A percentile compares a stretch with the other conserved stretches of the same genome.
These are phyloP conservation scores for Fraxinus floribunda DNA, from an alignment of 305 asterid genomes.

Conservation along the genomic window DNA sequence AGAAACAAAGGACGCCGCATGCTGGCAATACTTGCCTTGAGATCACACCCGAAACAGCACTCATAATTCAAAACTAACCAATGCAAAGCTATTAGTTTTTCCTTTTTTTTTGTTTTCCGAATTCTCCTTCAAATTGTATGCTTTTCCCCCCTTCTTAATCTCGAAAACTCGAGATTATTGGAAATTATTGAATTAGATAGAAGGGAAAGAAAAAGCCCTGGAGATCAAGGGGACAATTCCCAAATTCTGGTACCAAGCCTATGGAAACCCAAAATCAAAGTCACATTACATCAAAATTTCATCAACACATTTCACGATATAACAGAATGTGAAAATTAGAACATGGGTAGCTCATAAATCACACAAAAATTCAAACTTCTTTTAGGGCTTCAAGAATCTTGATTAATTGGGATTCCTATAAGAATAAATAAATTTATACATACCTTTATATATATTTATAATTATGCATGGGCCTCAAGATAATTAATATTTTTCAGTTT, in stretches of 20 bases:
- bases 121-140: conserved; percentile 31
- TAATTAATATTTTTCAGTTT: neutral
- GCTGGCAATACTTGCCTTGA: conserved; percentile 98
- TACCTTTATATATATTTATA: neutral
- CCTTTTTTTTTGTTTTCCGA: neutral
- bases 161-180: conserved; percentile 28
- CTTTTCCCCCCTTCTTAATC: conserved; percentile 73
- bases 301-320: conserved; percentile 29
- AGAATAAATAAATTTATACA: neutral
- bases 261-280: conserved; percentile 34
- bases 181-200: conserved; percentile 33
- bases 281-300: conserved; percentile 30
- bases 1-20: conserved; percentile 90
- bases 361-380: conserved; percentile 15
- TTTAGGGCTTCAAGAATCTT: conserved; percentile 23
- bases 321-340: conserved; percentile 20
- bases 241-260: conserved; percentile 65
- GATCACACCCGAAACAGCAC: conserved; percentile 80
- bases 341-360: conserved; percentile 24
- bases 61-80: conserved; percentile 44
- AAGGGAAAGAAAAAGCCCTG: conserved; percentile 67
- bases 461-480: neutral
- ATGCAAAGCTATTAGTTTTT: conserved; percentile 1
- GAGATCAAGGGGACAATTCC: conserved; percentile 41
- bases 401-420: neutral